A percentile compares a stretch with the other conserved stretches of the same genome.
Evolutionary conservation across 208 protist genomes (phyloP).

Genomic region (Wallacemonas collosoma): DNA sequence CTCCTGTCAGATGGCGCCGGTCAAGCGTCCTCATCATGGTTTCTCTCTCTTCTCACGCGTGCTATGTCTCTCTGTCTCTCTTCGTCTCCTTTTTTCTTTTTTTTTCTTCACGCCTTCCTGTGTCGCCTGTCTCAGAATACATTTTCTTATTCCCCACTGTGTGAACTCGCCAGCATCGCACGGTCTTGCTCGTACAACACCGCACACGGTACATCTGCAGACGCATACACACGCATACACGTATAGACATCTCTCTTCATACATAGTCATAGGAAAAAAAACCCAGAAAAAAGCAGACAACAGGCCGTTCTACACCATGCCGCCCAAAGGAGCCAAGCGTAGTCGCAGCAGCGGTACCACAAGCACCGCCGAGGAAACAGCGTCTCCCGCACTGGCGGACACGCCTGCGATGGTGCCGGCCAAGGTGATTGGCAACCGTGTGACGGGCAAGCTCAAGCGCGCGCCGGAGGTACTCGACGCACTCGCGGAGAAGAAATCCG

Average conservation of each 20-base stretch:
- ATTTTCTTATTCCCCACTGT: no score
- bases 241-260: background rate
- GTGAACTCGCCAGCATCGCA: no score
- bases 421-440: slow-evolving; percentile 39
- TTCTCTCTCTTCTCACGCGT: background rate
- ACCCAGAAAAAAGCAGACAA: background rate
- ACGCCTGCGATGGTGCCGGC: background rate
- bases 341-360: slow-evolving; percentile 19
- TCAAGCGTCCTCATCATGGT: background rate
- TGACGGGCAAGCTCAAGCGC: slow-evolving; percentile 28
- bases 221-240: slow-evolving; percentile 6
- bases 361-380: no score
- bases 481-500: slow-evolving; percentile 50
- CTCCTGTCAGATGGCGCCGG: background rate
- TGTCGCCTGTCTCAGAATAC: no score
- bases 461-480: slow-evolving; percentile 30
- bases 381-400: no score
- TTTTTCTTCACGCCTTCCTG: no score
- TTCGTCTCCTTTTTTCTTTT: background rate
- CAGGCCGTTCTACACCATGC: background rate
- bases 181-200: background rate
- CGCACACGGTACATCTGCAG: background rate
- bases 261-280: background rate
- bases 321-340: slow-evolving; percentile 14
- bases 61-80: background rate